Evolutionary conservation across 257 asterid genomes (phyloP), one percentile per base, ranked within the genome.

Genomic region (Solanum phureja): DNA sequence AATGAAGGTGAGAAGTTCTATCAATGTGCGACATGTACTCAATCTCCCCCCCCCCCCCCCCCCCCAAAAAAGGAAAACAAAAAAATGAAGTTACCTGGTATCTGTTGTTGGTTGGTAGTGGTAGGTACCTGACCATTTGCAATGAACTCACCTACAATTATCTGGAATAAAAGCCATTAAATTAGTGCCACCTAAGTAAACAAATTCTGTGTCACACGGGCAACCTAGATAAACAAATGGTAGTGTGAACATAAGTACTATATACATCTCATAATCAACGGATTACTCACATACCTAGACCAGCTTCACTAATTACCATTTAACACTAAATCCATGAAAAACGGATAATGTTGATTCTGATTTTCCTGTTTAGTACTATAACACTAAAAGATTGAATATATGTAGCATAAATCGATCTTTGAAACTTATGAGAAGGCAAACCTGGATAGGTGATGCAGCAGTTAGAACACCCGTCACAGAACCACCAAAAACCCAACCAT

Each of bases 401-500:
- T 77, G 84, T 11, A 7, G 29, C 60, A 77, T 13, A 40, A 42
- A 40, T 18, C 18, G n/a, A 42, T 79, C 5, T 42, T 42, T 79
- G 64, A 79, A 16, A 42, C 38, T 27, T 24, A 24, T 13, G 86
- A 89, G 87, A 75, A 87, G 86, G 82, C 83, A 87, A 79, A 94
- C 96, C 94, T 93, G 95, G 73, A 94, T 93, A 18, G 94, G 93
- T 82, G 95, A 89, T 35, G 92, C 90, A 4, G 96, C 95, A 27
- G 87, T 88, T 13, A 94, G 89, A 82, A 92, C 85, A 62, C 94
- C 95, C 13, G 93, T 94, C 79, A 93, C 95, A 58, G 94, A 89
- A 27, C 96, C 96, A 84, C 95, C 95, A 7, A 94, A 89, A 75
- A 92, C 92, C 87, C 94, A 87, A 85, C 96, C 96, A 88, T 93